A percentile compares a stretch with the other conserved stretches of the same genome.
phyloP scores from a whole-genome alignment of 768 basidiomycete genomes.

The Hortiboletus flavorubellus region DNA sequence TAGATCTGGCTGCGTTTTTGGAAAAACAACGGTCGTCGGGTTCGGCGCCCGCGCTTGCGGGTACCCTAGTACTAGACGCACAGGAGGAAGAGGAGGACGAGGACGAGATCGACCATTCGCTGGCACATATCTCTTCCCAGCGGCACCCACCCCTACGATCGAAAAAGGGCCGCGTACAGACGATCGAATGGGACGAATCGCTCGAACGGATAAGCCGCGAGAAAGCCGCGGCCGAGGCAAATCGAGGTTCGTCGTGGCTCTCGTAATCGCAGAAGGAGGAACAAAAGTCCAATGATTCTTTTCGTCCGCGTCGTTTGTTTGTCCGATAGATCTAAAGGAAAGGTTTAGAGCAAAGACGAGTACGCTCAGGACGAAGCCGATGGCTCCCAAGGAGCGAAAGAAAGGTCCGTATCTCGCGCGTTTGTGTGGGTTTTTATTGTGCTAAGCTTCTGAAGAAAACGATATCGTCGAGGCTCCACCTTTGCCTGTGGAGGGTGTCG shows the following conservation, averaged over 20 bases:
- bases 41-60: slow-evolving; percentile 9
- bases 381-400: slow-evolving; percentile 34
- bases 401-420: slow-evolving; percentile 29
- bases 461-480: slow-evolving; percentile 48
- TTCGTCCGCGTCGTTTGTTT: neutral
- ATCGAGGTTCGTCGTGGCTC: slow-evolving; percentile 50
- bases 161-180: slow-evolving; percentile 61
- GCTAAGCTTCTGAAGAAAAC: slow-evolving; percentile 27
- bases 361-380: slow-evolving; percentile 40
- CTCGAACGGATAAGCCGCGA: slow-evolving; percentile 66
- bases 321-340: slow-evolving; percentile 49
- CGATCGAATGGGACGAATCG: slow-evolving; percentile 65
- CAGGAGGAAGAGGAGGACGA: slow-evolving; percentile 45
- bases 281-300: neutral
- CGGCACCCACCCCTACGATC: slow-evolving; percentile 21
- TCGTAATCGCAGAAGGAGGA: neutral
- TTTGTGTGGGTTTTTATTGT: neutral
- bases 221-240: slow-evolving; percentile 72
- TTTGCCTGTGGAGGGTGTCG: slow-evolving; percentile 38
- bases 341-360: slow-evolving; percentile 57
- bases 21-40: slow-evolving; percentile 57
- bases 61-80: slow-evolving; percentile 7
- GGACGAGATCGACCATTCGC: slow-evolving; percentile 52
- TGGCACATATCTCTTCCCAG: slow-evolving; percentile 49
- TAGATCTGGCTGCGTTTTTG: slow-evolving; percentile 66